Conservation (phyloP, 331 rosid species). For the Dryas integrifolia region DNA sequence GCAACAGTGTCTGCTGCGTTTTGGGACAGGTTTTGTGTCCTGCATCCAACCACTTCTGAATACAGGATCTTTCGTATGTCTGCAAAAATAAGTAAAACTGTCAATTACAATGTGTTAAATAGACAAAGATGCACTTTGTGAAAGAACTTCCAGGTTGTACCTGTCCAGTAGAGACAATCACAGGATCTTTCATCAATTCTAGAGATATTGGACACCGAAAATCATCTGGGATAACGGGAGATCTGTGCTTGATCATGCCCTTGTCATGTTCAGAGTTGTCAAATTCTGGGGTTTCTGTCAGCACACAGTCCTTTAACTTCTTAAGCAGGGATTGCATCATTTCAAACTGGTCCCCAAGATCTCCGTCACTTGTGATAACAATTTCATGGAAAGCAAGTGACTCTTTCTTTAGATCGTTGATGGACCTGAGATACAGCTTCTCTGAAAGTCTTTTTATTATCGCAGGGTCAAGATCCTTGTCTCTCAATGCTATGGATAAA, state of each 20-base stretch:
- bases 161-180: slow-evolving; percentile 98
- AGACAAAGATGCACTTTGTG: neutral
- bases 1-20: slow-evolving; percentile 82
- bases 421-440: slow-evolving; percentile 64
- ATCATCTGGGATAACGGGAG: slow-evolving; percentile 97
- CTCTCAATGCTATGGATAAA: slow-evolving; percentile 51
- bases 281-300: slow-evolving; percentile 54
- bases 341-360: slow-evolving; percentile 50
- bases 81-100: slow-evolving; percentile 36
- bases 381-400: slow-evolving; percentile 72
- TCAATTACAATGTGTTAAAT: slow-evolving; percentile 2
- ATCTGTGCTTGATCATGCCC: slow-evolving; percentile 62
- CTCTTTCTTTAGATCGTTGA: slow-evolving; percentile 75
- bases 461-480: slow-evolving; percentile 65
- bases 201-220: slow-evolving; percentile 97
- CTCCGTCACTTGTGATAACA: slow-evolving; percentile 52
- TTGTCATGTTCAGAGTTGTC: slow-evolving; percentile 48
- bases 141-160: slow-evolving; percentile 38
- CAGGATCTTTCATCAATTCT: slow-evolving; percentile 95
- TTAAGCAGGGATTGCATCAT: slow-evolving; percentile 61
- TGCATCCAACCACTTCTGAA: slow-evolving; percentile 96
- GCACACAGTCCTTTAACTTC: slow-evolving; percentile 60
- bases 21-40: slow-evolving; percentile 96
- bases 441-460: slow-evolving; percentile 75
- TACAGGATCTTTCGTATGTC: slow-evolving; percentile 93